Percentiles rank a stretch among this genome's conserved stretches.
Evolutionary conservation across 305 asterid genomes (phyloP).

Genomic region (Lippia alba): DNA sequence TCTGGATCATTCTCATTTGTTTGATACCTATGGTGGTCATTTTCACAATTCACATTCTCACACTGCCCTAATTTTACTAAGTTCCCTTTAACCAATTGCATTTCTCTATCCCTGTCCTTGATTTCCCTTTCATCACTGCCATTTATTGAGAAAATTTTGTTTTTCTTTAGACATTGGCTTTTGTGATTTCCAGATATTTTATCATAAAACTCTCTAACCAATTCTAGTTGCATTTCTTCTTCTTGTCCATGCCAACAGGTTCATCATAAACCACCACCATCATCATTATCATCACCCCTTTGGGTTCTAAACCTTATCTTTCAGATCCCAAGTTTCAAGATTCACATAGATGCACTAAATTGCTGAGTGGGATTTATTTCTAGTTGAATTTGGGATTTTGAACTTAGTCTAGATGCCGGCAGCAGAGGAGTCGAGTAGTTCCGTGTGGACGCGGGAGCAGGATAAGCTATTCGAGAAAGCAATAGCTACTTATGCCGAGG

Average conservation of each 20-base stretch:
- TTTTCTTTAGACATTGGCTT: slow-evolving; percentile 25
- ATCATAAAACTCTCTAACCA: slow-evolving; percentile 49
- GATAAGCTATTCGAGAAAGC: slow-evolving; percentile 85
- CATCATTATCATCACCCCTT: slow-evolving; percentile 41
- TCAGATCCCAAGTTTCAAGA: slow-evolving; percentile 42
- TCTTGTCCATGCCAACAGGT: slow-evolving; percentile 35
- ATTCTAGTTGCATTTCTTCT: slow-evolving; percentile 37
- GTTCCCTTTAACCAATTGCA: slow-evolving; percentile 43
- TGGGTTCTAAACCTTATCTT: slow-evolving; percentile 23
- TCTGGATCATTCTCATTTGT: slow-evolving; percentile 55
- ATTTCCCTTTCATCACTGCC: slow-evolving; percentile 34
- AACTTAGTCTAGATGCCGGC: slow-evolving; percentile 60
- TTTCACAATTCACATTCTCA: slow-evolving; percentile 40
- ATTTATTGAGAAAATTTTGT: slow-evolving; percentile 41
- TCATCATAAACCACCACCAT: slow-evolving; percentile 42
- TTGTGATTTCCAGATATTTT: slow-evolving; percentile 65
- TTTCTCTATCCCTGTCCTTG: slow-evolving; percentile 22
- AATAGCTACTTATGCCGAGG: slow-evolving; percentile 66
- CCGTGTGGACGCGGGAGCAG: slow-evolving; percentile 84
- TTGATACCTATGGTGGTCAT: slow-evolving; percentile 40
- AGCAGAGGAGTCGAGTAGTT: slow-evolving; percentile 63
- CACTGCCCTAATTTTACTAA: slow-evolving; percentile 40
- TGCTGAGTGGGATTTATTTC: slow-evolving; percentile 25
- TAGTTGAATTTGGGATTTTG: slow-evolving; percentile 19
- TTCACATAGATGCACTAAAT: slow-evolving; percentile 20